phyloP scores from a whole-genome alignment of 73 alveolate genomes.

The Paramecium pentaurelia region DNA sequence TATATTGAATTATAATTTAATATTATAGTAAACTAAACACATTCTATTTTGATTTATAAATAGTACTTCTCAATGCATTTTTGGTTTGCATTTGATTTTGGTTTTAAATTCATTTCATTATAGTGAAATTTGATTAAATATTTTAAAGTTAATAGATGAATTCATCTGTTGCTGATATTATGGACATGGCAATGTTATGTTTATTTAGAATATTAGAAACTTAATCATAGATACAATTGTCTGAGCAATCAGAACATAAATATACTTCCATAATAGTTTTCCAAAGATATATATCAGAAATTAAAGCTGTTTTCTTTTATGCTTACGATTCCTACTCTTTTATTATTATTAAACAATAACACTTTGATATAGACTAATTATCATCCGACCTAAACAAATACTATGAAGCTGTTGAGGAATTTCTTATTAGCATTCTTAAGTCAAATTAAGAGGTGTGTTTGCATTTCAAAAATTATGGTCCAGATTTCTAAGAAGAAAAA shows the following conservation, averaged over 20 bases:
- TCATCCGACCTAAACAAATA: neutral
- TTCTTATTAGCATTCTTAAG: neutral
- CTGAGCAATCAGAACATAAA: neutral
- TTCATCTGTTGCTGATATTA: neutral
- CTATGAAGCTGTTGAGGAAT: neutral
- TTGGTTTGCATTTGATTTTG: neutral
- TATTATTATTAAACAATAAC: neutral
- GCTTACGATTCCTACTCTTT: neutral
- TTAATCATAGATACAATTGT: neutral
- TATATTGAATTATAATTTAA: neutral
- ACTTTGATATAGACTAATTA: neutral
- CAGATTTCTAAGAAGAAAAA: neutral
- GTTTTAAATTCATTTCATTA: neutral
- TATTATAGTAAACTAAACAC: neutral
- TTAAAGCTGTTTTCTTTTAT: neutral
- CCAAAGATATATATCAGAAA: neutral
- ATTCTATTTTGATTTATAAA: neutral
- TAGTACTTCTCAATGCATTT: neutral
- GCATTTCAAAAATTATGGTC: neutral
- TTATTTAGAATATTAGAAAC: neutral
- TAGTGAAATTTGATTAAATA: neutral
- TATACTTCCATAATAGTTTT: neutral
- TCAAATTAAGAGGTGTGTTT: neutral
- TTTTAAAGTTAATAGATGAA: neutral
- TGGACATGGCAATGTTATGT: neutral